Percentiles rank a stretch among this genome's conserved stretches.
These are phyloP conservation scores for Diaporthe nobilis DNA, from an alignment of 2,329 filamentous ascomycete genomes.

Conservation along the genomic window DNA sequence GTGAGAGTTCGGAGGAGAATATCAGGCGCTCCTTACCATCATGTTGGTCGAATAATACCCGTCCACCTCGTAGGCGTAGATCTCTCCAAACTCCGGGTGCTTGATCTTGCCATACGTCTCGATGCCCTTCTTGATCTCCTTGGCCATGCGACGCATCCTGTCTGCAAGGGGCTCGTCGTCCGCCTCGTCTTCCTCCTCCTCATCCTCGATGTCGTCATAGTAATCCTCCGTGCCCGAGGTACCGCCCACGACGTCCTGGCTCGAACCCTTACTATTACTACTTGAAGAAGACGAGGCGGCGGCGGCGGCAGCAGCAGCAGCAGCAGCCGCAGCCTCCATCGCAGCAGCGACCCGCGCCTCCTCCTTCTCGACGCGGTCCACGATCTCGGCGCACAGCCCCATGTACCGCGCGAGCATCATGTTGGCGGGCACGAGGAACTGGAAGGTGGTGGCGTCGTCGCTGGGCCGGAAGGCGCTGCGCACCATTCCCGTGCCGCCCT, in stretches of 20 bases:
- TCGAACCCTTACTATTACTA: neutral
- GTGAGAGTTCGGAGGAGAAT: too few species aligned
- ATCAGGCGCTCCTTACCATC: too few species aligned
- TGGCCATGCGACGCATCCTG: constrained; percentile 66
- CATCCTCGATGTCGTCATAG: neutral
- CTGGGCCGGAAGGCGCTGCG: constrained; percentile 84
- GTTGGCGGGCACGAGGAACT: constrained; percentile 84
- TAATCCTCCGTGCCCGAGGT: neutral
- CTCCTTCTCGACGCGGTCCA: constrained; percentile 52
- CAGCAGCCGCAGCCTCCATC: constrained; percentile 17
- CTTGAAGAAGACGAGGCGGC: neutral
- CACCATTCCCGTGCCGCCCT: constrained; percentile 77
- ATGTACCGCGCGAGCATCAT: constrained; percentile 76
- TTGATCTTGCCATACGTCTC: constrained; percentile 76
- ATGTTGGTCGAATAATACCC: constrained; percentile 58
- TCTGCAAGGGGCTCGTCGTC: constrained; percentile 48
- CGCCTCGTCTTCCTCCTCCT: constrained; percentile 5
- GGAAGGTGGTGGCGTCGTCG: constrained; percentile 83
- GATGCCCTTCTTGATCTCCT: constrained; percentile 75
- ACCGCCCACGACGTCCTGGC: constrained; percentile 28
- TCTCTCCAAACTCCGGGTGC: constrained; percentile 71
- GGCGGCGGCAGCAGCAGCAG: neutral
- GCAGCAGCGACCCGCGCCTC: constrained; percentile 41
- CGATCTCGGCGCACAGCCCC: constrained; percentile 55
- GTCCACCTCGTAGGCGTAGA: constrained; percentile 77